A percentile compares a stretch with the other conserved stretches of the same genome.
Evolutionary conservation across 73 alveolate genomes (phyloP).

Genomic region (Urostyla sp.): DNA sequence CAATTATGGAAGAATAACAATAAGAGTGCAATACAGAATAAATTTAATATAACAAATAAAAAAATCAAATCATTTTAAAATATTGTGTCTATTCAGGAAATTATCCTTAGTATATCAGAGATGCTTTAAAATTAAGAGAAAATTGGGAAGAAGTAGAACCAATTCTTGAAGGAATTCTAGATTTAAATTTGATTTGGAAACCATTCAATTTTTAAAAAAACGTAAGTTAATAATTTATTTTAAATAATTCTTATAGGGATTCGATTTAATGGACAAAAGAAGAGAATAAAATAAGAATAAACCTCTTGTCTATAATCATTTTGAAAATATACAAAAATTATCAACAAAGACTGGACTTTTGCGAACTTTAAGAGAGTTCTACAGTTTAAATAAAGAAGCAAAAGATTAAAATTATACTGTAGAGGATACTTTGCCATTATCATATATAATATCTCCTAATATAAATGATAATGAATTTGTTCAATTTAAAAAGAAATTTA

Average conservation of each 20-base stretch:
- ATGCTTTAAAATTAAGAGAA: conserved; percentile 21
- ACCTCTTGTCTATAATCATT: conserved; percentile 61
- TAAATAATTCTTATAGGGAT: conserved; percentile 13
- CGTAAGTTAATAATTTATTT: conserved; percentile 1
- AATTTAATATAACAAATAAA: too few species aligned
- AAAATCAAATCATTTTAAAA: not conserved
- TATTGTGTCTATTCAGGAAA: conserved; percentile 33
- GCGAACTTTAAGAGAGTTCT: conserved; percentile 54
- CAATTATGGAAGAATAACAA: too few species aligned
- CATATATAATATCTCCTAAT: conserved; percentile 55
- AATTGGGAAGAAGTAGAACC: conserved; percentile 38
- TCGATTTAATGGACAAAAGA: conserved; percentile 23
- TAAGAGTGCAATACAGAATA: too few species aligned
- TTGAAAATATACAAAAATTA: conserved; percentile 46
- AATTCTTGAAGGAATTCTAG: not conserved
- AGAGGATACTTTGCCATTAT: conserved; percentile 64
- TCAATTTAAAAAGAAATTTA: conserved; percentile 51
- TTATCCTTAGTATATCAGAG: conserved; percentile 43
- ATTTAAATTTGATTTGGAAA: conserved; percentile 32
- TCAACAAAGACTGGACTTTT: conserved; percentile 71
- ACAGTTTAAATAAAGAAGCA: conserved; percentile 47
- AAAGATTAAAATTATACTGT: conserved; percentile 29
- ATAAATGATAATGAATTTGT: conserved; percentile 40
- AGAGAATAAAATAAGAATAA: not conserved
- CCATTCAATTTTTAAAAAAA: conserved; percentile 27